phyloP scores from a whole-genome alignment of 164 flowering plant species.

The Nymphaea thermarum region DNA sequence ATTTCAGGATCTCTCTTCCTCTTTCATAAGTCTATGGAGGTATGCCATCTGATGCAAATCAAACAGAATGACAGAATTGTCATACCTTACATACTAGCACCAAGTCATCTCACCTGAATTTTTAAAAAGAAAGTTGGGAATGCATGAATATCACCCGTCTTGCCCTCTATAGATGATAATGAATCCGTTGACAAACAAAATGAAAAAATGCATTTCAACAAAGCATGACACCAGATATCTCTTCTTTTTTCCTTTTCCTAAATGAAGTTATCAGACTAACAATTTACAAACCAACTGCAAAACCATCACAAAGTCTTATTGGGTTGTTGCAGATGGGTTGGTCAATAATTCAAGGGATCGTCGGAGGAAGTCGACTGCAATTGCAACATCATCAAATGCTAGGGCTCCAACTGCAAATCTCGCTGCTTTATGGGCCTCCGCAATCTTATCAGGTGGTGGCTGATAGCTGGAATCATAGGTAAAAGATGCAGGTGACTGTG shows the following conservation, averaged over 20 bases:
- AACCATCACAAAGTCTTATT: neutral
- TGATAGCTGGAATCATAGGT: slow-evolving; percentile 63
- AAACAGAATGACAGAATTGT: too few species aligned
- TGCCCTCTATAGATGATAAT: too few species aligned
- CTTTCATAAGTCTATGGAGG: too few species aligned
- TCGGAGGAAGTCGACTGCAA: slow-evolving; percentile 67
- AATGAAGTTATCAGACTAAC: neutral
- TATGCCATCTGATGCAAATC: too few species aligned
- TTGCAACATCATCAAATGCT: slow-evolving; percentile 89
- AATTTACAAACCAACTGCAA: neutral
- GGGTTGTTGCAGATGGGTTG: slow-evolving; percentile 54
- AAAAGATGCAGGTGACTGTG: slow-evolving; percentile 21
- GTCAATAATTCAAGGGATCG: slow-evolving; percentile 86
- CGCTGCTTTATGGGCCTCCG: slow-evolving; percentile 98
- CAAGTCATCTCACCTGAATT: too few species aligned
- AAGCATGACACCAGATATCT: too few species aligned
- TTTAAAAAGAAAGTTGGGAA: too few species aligned
- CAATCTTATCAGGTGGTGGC: slow-evolving; percentile 80
- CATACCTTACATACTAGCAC: too few species aligned
- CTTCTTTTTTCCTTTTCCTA: neutral
- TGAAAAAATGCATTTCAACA: too few species aligned
- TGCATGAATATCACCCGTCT: too few species aligned
- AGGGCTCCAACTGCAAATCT: slow-evolving; percentile 98
- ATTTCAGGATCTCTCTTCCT: too few species aligned
- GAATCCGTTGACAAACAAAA: too few species aligned